Base-by-base conservation (phyloP, 257 asterid genomes). In the Rauvolfia tetraphylla region DNA sequence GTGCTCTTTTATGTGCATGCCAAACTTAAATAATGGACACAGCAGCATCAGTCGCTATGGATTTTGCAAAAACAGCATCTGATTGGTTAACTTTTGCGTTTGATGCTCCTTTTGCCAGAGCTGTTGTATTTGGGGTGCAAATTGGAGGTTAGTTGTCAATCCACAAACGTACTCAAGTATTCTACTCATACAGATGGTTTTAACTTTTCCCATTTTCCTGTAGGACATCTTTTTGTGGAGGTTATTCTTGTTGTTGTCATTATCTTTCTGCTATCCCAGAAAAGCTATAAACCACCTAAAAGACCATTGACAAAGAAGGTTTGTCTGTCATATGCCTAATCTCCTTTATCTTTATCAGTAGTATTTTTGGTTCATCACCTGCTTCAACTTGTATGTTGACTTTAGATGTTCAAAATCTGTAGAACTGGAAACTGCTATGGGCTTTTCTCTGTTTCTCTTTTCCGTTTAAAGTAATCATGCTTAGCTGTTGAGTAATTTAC, bases 241-340 rank as follows among this genome's bases (percentile, higher is more conserved):
- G 98, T 95, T 72, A 90, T 92, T 85, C 98, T 95, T 73, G 77
- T 95, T 31, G 90, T 95, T 54, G 98, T 92, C 75, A 92, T 95
- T 75, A 85, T 90, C 79, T 90, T 87, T 84, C 94, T 95, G 80
- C 86, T 95, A 15, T 87, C 96, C 20, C 98, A 91, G 79, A 92
- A 90, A 77, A 92, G 98, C 89, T 95, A 95, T 82, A 91, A 88
- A 85, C 99, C 99, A 75, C 99, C 99, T 53, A 95, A 95, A 85
- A 91, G 96, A 78, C 99, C 99, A 61, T 75, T 95, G 84, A 92
- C 98, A 23, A 75, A 88, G 83, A 92, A 88, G 99, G 99, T 94
- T 73, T 66, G 80, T 61, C 42, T 15, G n/a, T 22, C 44, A 46
- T 46, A 46, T 58, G 46, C 38, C 48, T 54, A 68, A 15, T 48